phyloP scores from a whole-genome alignment of 2,329 filamentous ascomycete species.

The Sporothrix curviconia region DNA sequence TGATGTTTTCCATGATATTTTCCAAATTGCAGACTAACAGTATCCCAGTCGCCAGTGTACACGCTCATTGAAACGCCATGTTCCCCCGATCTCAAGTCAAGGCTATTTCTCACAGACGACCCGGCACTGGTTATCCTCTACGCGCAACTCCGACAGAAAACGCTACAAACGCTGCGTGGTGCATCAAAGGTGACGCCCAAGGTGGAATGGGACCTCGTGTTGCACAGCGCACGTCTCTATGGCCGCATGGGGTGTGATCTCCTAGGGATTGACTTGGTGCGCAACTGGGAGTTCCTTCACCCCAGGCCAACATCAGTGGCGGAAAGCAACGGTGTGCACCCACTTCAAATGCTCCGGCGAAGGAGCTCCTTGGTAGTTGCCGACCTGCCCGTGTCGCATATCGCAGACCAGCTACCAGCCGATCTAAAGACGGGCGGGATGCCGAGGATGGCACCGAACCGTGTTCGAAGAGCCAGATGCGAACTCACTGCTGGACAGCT shows the following conservation, averaged over 20 bases:
- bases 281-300: conserved; percentile 75
- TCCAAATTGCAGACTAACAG: too few species aligned
- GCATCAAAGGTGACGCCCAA: conserved; percentile 71
- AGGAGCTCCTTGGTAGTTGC: conserved; percentile 74
- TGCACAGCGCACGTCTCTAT: conserved; percentile 78
- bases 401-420: conserved; percentile 26
- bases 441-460: conserved; percentile 57
- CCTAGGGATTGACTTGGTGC: conserved; percentile 76
- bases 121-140: conserved; percentile 85
- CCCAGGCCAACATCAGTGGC: conserved; percentile 26
- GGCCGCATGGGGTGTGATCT: conserved; percentile 91
- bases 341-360: conserved; percentile 60
- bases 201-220: conserved; percentile 81
- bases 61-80: conserved; percentile 63
- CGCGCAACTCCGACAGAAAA: conserved; percentile 73
- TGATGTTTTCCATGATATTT: too few species aligned
- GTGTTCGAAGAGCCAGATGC: conserved; percentile 91
- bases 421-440: conserved; percentile 38
- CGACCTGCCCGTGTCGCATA: conserved; percentile 51
- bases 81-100: conserved; percentile 64
- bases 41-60: conserved; percentile 74
- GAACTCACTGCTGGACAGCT: conserved; percentile 80
- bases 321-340: conserved; percentile 47
- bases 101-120: conserved; percentile 81
- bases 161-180: conserved; percentile 76